Conservation (phyloP, 176 grass and related monocot genomes). For the Zizania latifolia region DNA sequence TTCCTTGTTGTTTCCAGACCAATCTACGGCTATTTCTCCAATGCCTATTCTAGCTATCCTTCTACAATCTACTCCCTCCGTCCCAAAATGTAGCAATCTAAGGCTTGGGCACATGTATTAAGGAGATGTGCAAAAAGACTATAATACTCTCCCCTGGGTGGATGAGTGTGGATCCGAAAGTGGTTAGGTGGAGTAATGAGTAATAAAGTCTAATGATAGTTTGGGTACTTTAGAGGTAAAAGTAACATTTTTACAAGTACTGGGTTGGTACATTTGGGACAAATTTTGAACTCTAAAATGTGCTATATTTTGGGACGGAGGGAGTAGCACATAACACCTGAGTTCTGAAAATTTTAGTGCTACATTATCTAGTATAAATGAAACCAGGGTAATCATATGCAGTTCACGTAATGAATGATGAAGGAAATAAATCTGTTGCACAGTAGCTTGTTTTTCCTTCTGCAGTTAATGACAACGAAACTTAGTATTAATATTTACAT, state of each 20-base stretch:
- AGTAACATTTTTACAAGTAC: too few relatives aligned
- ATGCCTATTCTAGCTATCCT: not conserved
- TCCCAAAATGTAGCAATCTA: too few relatives aligned
- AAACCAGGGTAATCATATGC: not conserved
- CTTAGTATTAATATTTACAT: not conserved
- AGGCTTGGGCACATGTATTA: too few relatives aligned
- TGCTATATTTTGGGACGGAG: too few relatives aligned
- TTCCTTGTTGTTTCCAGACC: not conserved
- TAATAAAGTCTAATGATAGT: too few relatives aligned
- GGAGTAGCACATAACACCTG: not conserved
- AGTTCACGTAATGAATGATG: not conserved
- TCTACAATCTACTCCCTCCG: not conserved
- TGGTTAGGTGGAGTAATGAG: too few relatives aligned
- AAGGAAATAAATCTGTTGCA: not conserved
- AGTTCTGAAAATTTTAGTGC: slow-evolving; percentile 22
- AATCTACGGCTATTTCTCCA: not conserved
- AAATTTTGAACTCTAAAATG: too few relatives aligned
- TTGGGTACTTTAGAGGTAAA: too few relatives aligned
- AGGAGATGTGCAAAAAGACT: too few relatives aligned
- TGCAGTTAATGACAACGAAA: not conserved
- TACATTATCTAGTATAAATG: not conserved
- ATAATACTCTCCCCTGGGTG: too few relatives aligned
- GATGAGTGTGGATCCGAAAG: too few relatives aligned
- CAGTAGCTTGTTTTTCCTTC: not conserved
- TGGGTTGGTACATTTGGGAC: too few relatives aligned